Conservation (phyloP, 352 stramenopile genomes). For the Globisporangium paroecandrum region DNA sequence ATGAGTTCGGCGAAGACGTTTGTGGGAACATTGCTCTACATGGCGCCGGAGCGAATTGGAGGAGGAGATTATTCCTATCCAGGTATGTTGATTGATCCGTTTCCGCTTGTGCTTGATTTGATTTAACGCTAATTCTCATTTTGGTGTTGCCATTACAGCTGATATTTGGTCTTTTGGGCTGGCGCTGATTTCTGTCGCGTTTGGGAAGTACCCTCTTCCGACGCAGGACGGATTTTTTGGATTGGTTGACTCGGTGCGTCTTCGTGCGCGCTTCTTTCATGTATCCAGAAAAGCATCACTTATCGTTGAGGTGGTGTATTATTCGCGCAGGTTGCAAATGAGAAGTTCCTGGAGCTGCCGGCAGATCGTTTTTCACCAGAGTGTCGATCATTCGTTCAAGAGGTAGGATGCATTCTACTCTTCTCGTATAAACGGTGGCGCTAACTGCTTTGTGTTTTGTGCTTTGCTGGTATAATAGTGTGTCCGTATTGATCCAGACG, state of each 20-base stretch:
- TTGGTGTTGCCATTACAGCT: slow-evolving; percentile 26
- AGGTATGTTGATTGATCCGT: slow-evolving; percentile 24
- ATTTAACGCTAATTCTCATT: background rate
- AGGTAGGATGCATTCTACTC: slow-evolving; percentile 25
- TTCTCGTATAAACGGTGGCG: background rate
- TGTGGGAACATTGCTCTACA: slow-evolving; percentile 92
- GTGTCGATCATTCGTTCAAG: slow-evolving; percentile 67
- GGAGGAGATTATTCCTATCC: slow-evolving; percentile 89
- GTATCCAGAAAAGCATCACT: background rate
- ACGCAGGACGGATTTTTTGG: slow-evolving; percentile 87
- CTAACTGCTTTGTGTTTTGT: background rate
- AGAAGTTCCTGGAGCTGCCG: slow-evolving; percentile 67
- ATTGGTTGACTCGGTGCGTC: slow-evolving; percentile 67
- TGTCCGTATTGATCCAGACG: slow-evolving; percentile 58
- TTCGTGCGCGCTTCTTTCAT: background rate
- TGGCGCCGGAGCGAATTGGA: slow-evolving; percentile 92
- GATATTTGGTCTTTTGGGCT: slow-evolving; percentile 86
- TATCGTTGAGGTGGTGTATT: background rate
- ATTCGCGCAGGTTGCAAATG: slow-evolving; percentile 64
- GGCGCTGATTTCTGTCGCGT: slow-evolving; percentile 70
- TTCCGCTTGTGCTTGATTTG: background rate
- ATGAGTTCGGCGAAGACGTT: slow-evolving; percentile 86
- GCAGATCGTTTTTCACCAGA: slow-evolving; percentile 59
- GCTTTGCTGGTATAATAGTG: slow-evolving; percentile 29
- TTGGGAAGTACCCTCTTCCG: slow-evolving; percentile 81